A percentile compares a stretch with the other conserved stretches of the same genome.
These are phyloP conservation scores for Lantana camara DNA, from an alignment of 257 asterid genomes.

Conservation along the genomic window DNA sequence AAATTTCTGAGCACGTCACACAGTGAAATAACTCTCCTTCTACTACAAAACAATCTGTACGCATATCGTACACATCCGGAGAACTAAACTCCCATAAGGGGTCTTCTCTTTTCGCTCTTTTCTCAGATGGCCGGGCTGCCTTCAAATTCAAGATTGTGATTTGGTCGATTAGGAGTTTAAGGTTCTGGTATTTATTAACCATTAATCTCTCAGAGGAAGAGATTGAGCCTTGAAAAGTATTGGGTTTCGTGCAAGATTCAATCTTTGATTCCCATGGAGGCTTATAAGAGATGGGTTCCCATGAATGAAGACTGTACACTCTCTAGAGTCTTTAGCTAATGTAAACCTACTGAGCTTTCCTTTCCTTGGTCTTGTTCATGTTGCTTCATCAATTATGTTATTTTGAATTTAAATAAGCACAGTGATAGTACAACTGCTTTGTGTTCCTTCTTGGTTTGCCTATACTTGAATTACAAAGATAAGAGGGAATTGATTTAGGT, in stretches of 20 bases:
- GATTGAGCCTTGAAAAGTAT: constrained; percentile 10
- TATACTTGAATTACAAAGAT: not conserved
- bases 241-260: constrained; percentile 21
- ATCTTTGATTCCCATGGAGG: constrained; percentile 62
- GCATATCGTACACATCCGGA: constrained; percentile 29
- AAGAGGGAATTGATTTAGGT: no score
- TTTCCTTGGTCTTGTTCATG: not conserved
- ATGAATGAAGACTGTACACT: constrained; percentile 79
- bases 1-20: constrained; percentile 24
- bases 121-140: constrained; percentile 23
- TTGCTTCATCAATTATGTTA: no score
- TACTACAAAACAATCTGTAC: constrained; percentile 15
- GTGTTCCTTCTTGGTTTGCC: not conserved
- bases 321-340: constrained; percentile 85
- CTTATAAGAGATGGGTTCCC: constrained; percentile 90
- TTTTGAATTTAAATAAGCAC: no score
- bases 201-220: constrained; percentile 5
- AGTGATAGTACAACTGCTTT: no score
- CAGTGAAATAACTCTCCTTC: not conserved
- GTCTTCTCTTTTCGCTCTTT: constrained; percentile 11
- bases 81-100: constrained; percentile 29
- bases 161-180: constrained; percentile 28
- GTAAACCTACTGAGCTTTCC: constrained; percentile 49
- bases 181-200: constrained; percentile 27
- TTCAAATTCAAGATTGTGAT: no score